Evolutionary conservation across 2,329 filamentous ascomycete species (phyloP), one percentile per base, ranked within the genome.

Genomic region (Microcyclosporella mali): DNA sequence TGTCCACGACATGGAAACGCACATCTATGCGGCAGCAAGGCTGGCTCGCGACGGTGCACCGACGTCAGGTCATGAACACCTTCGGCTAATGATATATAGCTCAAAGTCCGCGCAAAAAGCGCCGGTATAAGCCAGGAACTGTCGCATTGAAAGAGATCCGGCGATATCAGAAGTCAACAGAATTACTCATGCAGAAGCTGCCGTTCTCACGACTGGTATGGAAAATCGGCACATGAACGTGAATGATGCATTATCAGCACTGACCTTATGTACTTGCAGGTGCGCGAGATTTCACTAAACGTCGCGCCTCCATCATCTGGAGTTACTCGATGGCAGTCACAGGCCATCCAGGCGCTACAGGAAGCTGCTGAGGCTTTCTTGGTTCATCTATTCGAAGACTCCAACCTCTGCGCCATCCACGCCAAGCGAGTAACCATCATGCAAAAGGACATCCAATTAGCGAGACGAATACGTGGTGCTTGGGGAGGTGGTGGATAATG

Each of bases 391-490:
- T 97, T 97, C 62, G 89, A 97, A 73, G 90, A 97, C 68, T 95
- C 90, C 74, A 97, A 97, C 77, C 75, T 95, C 40, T 97, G 90
- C 74, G 90, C 92, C 65, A 95, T 97, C 70, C 92, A 97, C 74
- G 90, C 92, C 73, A 97, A 97, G 82, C 88, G 92, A 75, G 92
- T 97, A 66, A 97, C 90, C 65, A 97, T 97, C 72, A 90, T 90
- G 72, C 83, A 82, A 66, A 95, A 95, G 79, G 90, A 95, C 63
- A 95, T 97, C 67, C 90, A 97, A 74, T 82, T 97, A 38, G 89
- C 90, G 63, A 85, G 92, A 59, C 86, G 92, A 64, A 87, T 98
- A 66, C 87, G 92, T 64, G 92, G 92, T 57, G 89, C 66, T 7
- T 72, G 68, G 68, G 69, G 70, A 6, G 66, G 51, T 11, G 43